These are phyloP conservation scores for Aquilaria malaccensis DNA, from an alignment of 345 rosid species.

Conservation along the genomic window DNA sequence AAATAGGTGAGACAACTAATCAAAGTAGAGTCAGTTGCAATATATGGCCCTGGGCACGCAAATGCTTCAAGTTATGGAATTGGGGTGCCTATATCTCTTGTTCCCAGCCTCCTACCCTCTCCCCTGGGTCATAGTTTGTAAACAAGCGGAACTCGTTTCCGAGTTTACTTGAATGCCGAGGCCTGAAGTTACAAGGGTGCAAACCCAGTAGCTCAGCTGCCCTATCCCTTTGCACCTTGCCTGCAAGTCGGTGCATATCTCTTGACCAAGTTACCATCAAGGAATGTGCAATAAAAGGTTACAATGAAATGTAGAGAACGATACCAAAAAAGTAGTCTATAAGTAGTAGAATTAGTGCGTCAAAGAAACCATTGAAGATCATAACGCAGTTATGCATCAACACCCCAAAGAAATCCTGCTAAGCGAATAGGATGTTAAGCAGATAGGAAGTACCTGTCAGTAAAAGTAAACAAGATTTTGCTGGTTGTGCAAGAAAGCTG, in stretches of 20 bases:
- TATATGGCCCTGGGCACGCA: too few species aligned
- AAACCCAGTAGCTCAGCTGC: conserved; percentile 75
- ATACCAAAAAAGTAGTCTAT: too few species aligned
- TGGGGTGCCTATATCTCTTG: conserved; percentile 25
- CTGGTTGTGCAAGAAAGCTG: conserved; percentile 50
- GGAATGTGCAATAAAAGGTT: conserved; percentile 4
- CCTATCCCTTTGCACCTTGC: conserved; percentile 78
- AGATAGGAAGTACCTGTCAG: conserved; percentile 60
- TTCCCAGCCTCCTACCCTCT: conserved; percentile 84
- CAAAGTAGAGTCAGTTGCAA: too few species aligned
- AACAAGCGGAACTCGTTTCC: conserved; percentile 81
- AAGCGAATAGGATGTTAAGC: too few species aligned
- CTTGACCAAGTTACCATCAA: not conserved
- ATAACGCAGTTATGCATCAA: too few species aligned
- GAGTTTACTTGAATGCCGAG: conserved; percentile 79
- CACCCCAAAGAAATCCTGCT: not conserved
- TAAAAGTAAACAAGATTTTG: conserved; percentile 49
- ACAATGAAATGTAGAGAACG: not conserved
- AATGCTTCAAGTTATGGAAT: too few species aligned
- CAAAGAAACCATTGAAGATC: too few species aligned
- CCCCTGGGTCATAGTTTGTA: conserved; percentile 78
- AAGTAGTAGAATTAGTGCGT: not conserved
- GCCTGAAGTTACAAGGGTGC: conserved; percentile 67
- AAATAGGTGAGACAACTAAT: too few species aligned
- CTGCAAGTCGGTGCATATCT: conserved; percentile 26